Percentiles rank a stretch among this genome's conserved stretches.
Evolutionary conservation across 2,329 filamentous ascomycete species (phyloP).

Genomic region (Cryoendolithus antarcticus): DNA sequence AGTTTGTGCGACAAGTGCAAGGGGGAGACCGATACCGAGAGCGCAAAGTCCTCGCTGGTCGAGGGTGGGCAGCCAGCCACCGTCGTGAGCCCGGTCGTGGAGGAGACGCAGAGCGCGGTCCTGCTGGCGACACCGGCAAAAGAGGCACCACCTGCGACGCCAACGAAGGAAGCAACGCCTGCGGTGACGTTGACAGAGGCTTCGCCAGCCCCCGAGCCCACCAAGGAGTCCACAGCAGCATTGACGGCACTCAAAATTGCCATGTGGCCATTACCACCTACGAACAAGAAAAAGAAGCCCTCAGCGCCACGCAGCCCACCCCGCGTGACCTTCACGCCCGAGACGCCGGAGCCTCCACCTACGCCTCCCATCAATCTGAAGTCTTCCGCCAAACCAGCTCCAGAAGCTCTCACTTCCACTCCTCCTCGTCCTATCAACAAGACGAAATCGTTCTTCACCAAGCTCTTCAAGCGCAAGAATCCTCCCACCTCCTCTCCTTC

Average conservation of each 20-base stretch:
- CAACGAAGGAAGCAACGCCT: background rate
- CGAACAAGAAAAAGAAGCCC: background rate
- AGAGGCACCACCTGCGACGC: background rate
- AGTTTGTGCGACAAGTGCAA: constrained; percentile 2
- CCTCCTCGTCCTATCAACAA: too few species aligned
- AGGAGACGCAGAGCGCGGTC: background rate
- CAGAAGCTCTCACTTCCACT: too few species aligned
- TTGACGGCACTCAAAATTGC: background rate
- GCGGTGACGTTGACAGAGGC: background rate
- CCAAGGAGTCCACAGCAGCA: too few species aligned
- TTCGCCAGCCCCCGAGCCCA: background rate
- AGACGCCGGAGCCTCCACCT: background rate
- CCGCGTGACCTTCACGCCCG: background rate
- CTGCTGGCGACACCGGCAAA: background rate
- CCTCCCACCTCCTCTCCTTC: too few species aligned
- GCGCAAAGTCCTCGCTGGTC: background rate
- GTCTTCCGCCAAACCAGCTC: too few species aligned
- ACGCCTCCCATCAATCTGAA: background rate
- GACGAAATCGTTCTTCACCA: too few species aligned
- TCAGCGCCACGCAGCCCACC: too few species aligned
- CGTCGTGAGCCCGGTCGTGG: background rate
- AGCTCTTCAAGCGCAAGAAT: too few species aligned
- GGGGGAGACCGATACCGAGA: background rate
- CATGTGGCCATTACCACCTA: background rate
- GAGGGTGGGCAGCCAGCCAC: background rate